phyloP scores from a whole-genome alignment of 768 basidiomycete genomes.

The Russula sp. region DNA sequence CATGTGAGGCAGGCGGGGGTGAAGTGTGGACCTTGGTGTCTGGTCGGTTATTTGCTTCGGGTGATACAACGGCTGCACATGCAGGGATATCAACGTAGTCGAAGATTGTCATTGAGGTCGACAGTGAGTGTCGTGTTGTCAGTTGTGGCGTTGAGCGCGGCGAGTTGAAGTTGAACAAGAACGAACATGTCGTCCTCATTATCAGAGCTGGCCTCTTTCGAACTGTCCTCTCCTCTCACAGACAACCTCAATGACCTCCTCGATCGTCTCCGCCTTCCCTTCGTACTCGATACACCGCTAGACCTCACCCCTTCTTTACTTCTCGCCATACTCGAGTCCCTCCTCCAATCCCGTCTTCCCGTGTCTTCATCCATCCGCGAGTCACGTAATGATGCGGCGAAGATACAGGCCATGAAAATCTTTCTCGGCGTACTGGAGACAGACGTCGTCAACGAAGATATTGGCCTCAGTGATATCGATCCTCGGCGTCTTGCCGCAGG shows the following conservation, averaged over 20 bases:
- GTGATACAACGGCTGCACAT: conserved; percentile 20
- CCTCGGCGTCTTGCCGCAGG: conserved; percentile 62
- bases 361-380: conserved; percentile 40
- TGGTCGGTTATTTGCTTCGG: conserved; percentile 1
- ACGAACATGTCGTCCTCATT: conserved; percentile 22
- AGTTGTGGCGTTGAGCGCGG: not conserved
- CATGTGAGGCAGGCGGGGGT: conserved; percentile 1
- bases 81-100: conserved; percentile 29
- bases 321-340: conserved; percentile 63
- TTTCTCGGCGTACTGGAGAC: conserved; percentile 71
- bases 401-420: conserved; percentile 66
- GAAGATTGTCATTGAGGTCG: conserved; percentile 11
- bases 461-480: conserved; percentile 65
- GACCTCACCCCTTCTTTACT: conserved; percentile 73
- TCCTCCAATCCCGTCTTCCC: conserved; percentile 55
- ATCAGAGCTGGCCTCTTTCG: conserved; percentile 21
- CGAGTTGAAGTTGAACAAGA: not conserved
- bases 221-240: conserved; percentile 25
- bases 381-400: conserved; percentile 40
- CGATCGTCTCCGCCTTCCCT: conserved; percentile 35
- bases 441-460: conserved; percentile 57
- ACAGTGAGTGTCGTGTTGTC: not conserved
- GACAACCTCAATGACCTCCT: conserved; percentile 37
- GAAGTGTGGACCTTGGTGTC: conserved; percentile 16
- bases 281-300: conserved; percentile 37